Evolutionary conservation across 768 basidiomycete species (phyloP), one percentile per base, ranked within the genome.

Genomic region (Boletus rex-veris): DNA sequence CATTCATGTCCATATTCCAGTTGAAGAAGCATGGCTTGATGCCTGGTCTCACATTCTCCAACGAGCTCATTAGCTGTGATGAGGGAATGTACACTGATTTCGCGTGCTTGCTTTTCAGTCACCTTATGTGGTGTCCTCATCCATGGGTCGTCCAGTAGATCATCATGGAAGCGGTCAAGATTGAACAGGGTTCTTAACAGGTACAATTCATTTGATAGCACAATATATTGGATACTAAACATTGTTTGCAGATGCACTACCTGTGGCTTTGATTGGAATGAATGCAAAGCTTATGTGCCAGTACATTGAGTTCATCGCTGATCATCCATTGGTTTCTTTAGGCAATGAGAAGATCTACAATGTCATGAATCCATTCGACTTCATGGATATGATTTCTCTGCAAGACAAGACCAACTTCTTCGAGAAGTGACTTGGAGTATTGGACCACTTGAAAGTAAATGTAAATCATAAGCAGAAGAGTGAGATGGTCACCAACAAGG

Each of bases 351-450:
- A 93, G 67, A 65, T 82, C 46, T 97, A 92, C 75, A 76, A 84
- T 55, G 71, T 77, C 0, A 73, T 80, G 21, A 97, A 97, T 68
- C 95, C 94, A 7, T 88, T 90, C 69, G 89, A 94, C 70, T 93
- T 93, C 65, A 94, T 94, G 91, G 92, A 95, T 61, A 84, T 93
- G 82, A 95, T 95, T 43, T 96, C 92, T 15, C 75, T 97, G 7
- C 88, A 94, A 73, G 95, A 95, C 58, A 98, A 98, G 77, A 92
- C 94, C 38, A 94, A 97, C 74, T 97, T 97, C 72, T 97, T 95
- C 68, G 93, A 96, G 75, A 94, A 94, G 73, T 81, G 21, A 24
- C 21, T 24, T 3, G 21, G 94, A 1, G 95, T 97, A 4, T 93
- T 90, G 5, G 88, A 90, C 18, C 90, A 90, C 62, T 77, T 83